Evolutionary conservation across 177 flowering plant genomes (phyloP), one percentile per base, ranked within the genome.

Genomic region (Telopea speciosissima): DNA sequence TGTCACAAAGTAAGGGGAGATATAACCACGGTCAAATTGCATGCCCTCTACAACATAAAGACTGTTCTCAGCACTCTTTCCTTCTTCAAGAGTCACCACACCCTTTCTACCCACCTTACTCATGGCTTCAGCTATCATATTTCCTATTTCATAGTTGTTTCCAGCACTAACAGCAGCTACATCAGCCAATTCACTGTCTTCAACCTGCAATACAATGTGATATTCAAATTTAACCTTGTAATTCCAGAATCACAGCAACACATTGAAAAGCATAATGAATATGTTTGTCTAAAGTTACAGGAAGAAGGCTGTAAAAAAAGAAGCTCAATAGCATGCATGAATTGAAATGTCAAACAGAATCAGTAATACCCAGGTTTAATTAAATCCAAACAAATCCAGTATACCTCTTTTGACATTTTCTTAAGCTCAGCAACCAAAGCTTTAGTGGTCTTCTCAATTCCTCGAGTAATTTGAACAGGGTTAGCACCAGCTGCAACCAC

Each of bases 141-240:
- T 85, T 26, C 99, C 99, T 8, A 94, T 83, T 81, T 94, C 99
- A 77, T 85, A 74, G 79, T 89, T 92, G 83, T 94, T 92, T 21
- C 98, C 98, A 8, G 97, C 98, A 87, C 97, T 94, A 63, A 94
- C 98, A 12, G 97, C 95, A 28, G 97, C 98, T 5, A 94, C 98
- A 86, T 94, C 98, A 19, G 98, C 91, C 52, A 94, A 81, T 71
- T 94, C 98, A 78, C 93, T 88, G 75, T 94, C 98, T 75, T 94
- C 98, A 69, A 94, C 97, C 98, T 91, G 85, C 70, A 80, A 70
- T 3, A 13, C 26, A 33, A 66, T 21, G 60, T 6, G 8, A 68
- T 9, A 67, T 36, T 16, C 13, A 22, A 13, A 14, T 40, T 67
- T 6, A 60, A 33, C 40, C 24, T 12, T 28, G 3, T 28, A 3